Conservation (phyloP, 164 flowering plant genomes). For the Warburgia ugandensis region DNA sequence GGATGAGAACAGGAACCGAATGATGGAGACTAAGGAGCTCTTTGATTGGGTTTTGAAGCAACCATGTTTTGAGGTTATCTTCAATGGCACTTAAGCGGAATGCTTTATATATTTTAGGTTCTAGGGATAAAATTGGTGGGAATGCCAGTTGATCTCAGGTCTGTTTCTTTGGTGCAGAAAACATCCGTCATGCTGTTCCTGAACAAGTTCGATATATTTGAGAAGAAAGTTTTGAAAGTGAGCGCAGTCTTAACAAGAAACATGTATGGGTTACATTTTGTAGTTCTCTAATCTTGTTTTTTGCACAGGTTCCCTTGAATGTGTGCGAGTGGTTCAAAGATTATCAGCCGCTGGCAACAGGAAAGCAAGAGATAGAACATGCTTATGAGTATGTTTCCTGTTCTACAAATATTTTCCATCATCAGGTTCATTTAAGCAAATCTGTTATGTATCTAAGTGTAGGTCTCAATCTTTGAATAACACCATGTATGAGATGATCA, state of each 20-base stretch:
- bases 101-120: too few species aligned
- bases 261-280: background rate
- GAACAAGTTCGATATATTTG: slow-evolving; percentile 96
- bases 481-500: too few species aligned
- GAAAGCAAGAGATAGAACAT: slow-evolving; percentile 92
- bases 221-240: slow-evolving; percentile 86
- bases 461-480: too few species aligned
- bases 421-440: too few species aligned
- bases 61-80: slow-evolving; percentile 94
- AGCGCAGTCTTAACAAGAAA: slow-evolving; percentile 13
- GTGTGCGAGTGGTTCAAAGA: slow-evolving; percentile 98
- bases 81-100: slow-evolving; percentile 5
- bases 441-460: too few species aligned
- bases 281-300: too few species aligned
- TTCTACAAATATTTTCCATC: too few species aligned
- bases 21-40: slow-evolving; percentile 94
- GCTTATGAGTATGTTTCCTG: slow-evolving; percentile 82
- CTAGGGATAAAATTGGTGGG: background rate
- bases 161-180: slow-evolving; percentile 52
- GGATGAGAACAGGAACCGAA: slow-evolving; percentile 81
- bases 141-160: background rate
- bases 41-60: slow-evolving; percentile 97
- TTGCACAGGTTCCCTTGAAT: slow-evolving; percentile 90
- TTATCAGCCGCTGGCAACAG: slow-evolving; percentile 81
- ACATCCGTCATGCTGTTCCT: slow-evolving; percentile 95